Evolutionary conservation across 768 basidiomycete genomes (phyloP).

Genomic region (Panaeolus papilionaceus): DNA sequence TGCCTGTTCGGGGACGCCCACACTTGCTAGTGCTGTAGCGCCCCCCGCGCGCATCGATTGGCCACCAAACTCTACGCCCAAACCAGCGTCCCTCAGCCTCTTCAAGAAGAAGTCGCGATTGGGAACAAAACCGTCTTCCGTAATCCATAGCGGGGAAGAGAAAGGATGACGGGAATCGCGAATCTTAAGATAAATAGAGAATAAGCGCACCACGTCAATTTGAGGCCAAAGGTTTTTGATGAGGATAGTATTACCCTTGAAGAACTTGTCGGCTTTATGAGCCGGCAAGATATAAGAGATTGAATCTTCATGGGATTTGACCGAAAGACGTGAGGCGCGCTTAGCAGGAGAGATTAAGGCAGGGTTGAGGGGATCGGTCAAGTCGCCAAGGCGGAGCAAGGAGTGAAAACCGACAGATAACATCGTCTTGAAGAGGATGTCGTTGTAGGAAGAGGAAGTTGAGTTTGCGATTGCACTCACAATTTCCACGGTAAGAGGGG

Average conservation of each 20-base stretch:
- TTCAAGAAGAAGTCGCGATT: slow-evolving; percentile 19
- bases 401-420: slow-evolving; percentile 12
- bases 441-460: background rate
- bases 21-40: background rate
- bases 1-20: background rate
- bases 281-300: background rate
- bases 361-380: slow-evolving; percentile 33
- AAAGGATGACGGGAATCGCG: slow-evolving; percentile 7
- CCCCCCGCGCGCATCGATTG: slow-evolving; percentile 16
- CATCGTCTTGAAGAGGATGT: slow-evolving; percentile 11
- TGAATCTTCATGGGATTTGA: background rate
- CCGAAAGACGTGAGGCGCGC: background rate
- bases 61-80: background rate
- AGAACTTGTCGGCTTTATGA: slow-evolving; percentile 17
- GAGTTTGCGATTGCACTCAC: background rate
- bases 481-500: background rate
- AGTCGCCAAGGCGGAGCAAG: slow-evolving; percentile 30
- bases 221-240: background rate
- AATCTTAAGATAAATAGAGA: background rate
- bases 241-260: background rate
- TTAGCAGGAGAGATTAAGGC: slow-evolving; percentile 15
- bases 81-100: background rate
- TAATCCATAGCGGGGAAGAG: slow-evolving; percentile 15
- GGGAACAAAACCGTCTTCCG: slow-evolving; percentile 10
- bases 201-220: background rate